Evolutionary conservation across 768 basidiomycete genomes (phyloP), one percentile per base, ranked within the genome.

Genomic region (Cystobasidium ongulense): DNA sequence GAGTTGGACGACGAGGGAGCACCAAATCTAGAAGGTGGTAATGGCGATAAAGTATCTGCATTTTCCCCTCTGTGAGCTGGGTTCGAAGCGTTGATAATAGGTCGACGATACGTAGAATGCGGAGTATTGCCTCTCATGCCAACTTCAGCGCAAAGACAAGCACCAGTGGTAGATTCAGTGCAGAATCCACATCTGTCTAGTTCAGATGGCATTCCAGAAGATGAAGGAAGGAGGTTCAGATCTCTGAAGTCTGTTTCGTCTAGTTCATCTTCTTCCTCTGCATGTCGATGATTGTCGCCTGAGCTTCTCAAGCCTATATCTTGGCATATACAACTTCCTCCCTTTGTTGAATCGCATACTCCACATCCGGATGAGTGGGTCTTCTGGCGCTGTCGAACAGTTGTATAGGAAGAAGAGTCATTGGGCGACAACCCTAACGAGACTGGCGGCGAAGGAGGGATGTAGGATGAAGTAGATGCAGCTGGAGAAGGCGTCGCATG

Each of bases 391-490:
- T 25, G 33, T 59, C 57, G 29, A 29, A 27, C 25, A 15, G 57
- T 4, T 17, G 23, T 27, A 59, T 25, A 29, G 29, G 65, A 67
- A 50, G 39, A 41, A 38, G 11, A 25, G 3, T 31, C 33, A 25
- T 15, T 36, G 1, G 63, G 63, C 25, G 63, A 64, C 13, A 64
- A 23, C 8, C 41, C 63, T 23, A 46, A 25, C 5, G 68, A 59
- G 3, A 71, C 53, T 59, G 68, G 68, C 21, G 50, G 50, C 1
- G 68, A 59, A 1, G 50, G 68, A 10, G 50, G 68, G 17, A 59
- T 23, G 27, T 54, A 71, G 17, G 50, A 71, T 1, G 68, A 54
- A 36, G 68, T 36, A 59, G 68, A 67, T 7, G 63, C 63, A 23
- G 25, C 38, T 35, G 63, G 63, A 64, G 31, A 39, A 1, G 13